A percentile compares a stretch with the other conserved stretches of the same genome.
Evolutionary conservation across 305 asterid species (phyloP).

Genomic region (Vinca major): DNA sequence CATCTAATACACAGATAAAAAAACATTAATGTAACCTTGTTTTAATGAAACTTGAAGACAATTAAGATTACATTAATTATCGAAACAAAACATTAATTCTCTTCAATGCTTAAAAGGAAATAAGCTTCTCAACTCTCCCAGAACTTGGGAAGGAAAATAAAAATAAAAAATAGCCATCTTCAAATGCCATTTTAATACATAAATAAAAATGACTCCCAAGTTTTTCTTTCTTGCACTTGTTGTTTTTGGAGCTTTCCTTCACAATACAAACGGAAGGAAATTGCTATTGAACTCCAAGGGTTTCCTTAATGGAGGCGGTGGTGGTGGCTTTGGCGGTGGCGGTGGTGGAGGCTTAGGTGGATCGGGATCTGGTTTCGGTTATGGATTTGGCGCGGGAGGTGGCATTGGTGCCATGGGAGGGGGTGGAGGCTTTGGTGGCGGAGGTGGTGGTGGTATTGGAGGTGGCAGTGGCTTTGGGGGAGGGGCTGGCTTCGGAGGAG

Average conservation of each 20-base stretch:
- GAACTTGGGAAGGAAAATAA: neutral
- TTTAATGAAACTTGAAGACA: neutral
- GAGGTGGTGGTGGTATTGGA: neutral
- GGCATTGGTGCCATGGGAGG: slow-evolving; percentile 3
- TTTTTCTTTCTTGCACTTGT: neutral
- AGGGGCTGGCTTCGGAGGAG: slow-evolving; percentile 3
- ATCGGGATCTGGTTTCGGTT: neutral
- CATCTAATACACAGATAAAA: no score
- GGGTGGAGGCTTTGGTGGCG: slow-evolving; percentile 1
- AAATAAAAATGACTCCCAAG: neutral
- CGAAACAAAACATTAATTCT: neutral
- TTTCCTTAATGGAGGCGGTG: neutral
- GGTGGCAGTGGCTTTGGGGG: neutral
- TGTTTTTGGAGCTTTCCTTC: neutral
- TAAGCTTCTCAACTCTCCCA: neutral
- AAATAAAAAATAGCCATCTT: neutral
- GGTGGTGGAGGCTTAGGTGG: slow-evolving; percentile 6
- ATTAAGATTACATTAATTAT: neutral
- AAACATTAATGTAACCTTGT: neutral
- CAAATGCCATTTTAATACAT: neutral
- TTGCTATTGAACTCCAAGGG: neutral
- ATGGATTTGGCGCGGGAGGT: neutral
- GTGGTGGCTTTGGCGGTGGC: neutral
- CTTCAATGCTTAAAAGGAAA: no score
- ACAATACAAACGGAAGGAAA: slow-evolving; percentile 3